Evolutionary conservation across 768 basidiomycete genomes (phyloP), one percentile per base, ranked within the genome.

Genomic region (Serendipita sp.): DNA sequence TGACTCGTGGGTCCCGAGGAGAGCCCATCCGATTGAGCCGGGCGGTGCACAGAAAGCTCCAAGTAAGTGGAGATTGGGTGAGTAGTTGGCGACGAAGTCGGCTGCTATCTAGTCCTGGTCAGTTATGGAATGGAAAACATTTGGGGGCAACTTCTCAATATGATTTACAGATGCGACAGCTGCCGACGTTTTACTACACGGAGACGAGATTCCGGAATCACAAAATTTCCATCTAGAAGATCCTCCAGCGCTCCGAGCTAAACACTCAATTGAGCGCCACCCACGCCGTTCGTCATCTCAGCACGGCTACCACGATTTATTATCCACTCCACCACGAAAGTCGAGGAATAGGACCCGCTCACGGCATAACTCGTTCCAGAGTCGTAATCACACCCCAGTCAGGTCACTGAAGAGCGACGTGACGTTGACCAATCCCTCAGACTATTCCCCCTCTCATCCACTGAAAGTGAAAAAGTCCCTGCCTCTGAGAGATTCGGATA

Each of bases 1-100:
- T n/a, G n/a, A n/a, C n/a, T n/a, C n/a, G n/a, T n/a, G n/a, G n/a
- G 4, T 87, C 83, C 64, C 56, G 56, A 18, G 56, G 56, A 3
- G 56, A 60, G 28, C 56, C 56, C 16, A 60, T 60, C 10, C 56
- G 56, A 23, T 32, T 60, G n/a, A 23, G 56, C 16, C 13, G 34
- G n/a, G 56, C 56, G 10, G 35, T 23, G 56, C 56, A 60, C 35
- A 15, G 35, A 7, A 36, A 36, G 18, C 23, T 60, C 8, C 56
- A 35, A 35, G 32, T 7, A 18, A 60, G 56, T 35, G 56, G 23
- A 4, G 56, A 60, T n/a, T 60, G 56, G 56, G 56, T 60, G 23
- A 32, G 23, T 8, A 35, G 56, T 28, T 60, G 56, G 56, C n/a
- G 56, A 32, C 23, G 56, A 23, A 36, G 48, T 51, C 48, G 48